Conservation (phyloP, 2,329 filamentous ascomycete species). For the Fusarium tuaranense region DNA sequence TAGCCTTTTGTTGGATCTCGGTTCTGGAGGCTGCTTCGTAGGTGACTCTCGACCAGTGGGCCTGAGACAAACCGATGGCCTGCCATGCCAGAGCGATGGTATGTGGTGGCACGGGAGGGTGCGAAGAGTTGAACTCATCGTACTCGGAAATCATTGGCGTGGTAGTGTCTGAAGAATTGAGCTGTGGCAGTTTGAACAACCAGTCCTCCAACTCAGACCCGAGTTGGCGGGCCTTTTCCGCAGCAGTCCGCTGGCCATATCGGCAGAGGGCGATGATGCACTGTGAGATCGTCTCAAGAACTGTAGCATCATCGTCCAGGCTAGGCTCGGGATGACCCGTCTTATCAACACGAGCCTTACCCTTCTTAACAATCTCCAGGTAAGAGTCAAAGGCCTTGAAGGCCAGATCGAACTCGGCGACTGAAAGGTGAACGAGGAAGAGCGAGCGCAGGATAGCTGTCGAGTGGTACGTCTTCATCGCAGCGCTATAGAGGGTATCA, state of each 20-base stretch:
- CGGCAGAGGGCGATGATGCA: constrained; percentile 85
- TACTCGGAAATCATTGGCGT: constrained; percentile 47
- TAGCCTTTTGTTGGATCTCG: constrained; percentile 81
- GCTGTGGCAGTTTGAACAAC: constrained; percentile 70
- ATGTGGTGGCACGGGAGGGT: constrained; percentile 64
- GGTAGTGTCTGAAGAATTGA: constrained; percentile 42
- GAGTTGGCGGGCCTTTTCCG: constrained; percentile 82
- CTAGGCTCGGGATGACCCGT: constrained; percentile 76
- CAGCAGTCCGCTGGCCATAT: constrained; percentile 80
- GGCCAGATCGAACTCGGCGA: constrained; percentile 92
- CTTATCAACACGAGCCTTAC: constrained; percentile 86
- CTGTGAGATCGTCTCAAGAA: constrained; percentile 82
- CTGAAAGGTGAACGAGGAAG: constrained; percentile 86
- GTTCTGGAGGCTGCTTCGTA: constrained; percentile 78
- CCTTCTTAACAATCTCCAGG: constrained; percentile 85
- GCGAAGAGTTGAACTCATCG: constrained; percentile 49
- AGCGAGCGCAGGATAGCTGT: constrained; percentile 87
- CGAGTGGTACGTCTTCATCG: constrained; percentile 95
- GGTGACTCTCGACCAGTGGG: constrained; percentile 87
- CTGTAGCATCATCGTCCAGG: constrained; percentile 82
- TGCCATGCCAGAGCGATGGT: constrained; percentile 81
- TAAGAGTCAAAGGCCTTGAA: constrained; percentile 94
- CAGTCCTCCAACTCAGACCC: constrained; percentile 79
- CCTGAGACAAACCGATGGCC: constrained; percentile 86
- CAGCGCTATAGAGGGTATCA: constrained; percentile 89